Evolutionary conservation across 2,329 filamentous ascomycete genomes (phyloP).

Genomic region (Phyllosticta citribraziliensis): DNA sequence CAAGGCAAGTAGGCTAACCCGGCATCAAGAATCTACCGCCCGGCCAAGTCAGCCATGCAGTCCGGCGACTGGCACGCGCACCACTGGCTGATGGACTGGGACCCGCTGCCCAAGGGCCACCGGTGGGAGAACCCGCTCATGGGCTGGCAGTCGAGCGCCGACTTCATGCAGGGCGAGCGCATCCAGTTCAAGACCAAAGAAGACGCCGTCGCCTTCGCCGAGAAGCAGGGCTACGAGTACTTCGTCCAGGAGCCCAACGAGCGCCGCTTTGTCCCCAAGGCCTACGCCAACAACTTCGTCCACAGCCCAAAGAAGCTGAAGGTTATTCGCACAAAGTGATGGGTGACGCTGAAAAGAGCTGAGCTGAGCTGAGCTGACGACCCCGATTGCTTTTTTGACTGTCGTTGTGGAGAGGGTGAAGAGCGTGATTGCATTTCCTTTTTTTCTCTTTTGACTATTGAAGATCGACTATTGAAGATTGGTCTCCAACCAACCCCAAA

Average conservation of each 20-base stretch:
- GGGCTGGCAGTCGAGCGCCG: conserved; percentile 94
- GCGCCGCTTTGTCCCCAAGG: conserved; percentile 78
- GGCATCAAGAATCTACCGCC: conserved; percentile 69
- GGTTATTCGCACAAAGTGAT: conserved; percentile 65
- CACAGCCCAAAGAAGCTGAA: conserved; percentile 82
- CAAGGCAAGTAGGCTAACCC: conserved; percentile 12
- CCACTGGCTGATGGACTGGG: conserved; percentile 98
- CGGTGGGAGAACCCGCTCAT: conserved; percentile 98
- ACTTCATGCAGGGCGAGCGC: conserved; percentile 89
- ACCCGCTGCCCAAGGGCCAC: conserved; percentile 82
- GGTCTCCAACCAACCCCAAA: background rate
- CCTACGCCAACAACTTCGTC: conserved; percentile 93
- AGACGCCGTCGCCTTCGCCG: conserved; percentile 86
- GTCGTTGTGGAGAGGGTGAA: background rate
- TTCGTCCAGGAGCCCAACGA: conserved; percentile 95
- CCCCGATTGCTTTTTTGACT: background rate
- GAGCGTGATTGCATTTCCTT: background rate
- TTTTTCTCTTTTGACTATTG: background rate
- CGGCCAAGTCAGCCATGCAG: conserved; percentile 89
- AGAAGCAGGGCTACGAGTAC: conserved; percentile 99
- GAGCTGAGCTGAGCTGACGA: background rate
- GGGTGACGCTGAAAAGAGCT: background rate
- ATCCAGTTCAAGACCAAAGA: conserved; percentile 88
- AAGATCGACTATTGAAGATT: background rate
- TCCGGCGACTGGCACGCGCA: conserved; percentile 78